These are phyloP conservation scores for Fusarium torreyae DNA, from an alignment of 2,329 filamentous ascomycete genomes.

Conservation along the genomic window DNA sequence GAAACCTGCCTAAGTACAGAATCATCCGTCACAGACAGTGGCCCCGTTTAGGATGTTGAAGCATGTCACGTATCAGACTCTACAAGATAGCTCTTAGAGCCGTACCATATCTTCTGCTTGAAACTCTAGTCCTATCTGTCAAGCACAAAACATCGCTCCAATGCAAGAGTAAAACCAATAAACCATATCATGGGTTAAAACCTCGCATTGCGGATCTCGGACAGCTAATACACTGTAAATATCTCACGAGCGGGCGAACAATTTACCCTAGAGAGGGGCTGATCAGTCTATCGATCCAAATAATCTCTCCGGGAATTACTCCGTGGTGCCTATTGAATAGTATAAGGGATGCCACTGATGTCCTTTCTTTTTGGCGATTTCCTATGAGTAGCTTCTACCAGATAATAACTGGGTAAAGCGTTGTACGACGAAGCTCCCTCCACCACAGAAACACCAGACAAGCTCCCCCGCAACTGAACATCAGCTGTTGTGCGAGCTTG, in stretches of 20 bases:
- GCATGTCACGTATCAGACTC: too few species aligned
- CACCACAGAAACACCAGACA: constrained; percentile 8
- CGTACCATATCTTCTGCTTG: too few species aligned
- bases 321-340: constrained; percentile 44
- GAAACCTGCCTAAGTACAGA: too few species aligned
- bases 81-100: too few species aligned
- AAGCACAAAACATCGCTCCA: too few species aligned
- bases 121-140: too few species aligned
- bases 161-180: neutral
- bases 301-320: constrained; percentile 51
- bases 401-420: constrained; percentile 4
- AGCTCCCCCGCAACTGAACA: constrained; percentile 24
- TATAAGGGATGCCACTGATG: constrained; percentile 24
- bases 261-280: constrained; percentile 42
- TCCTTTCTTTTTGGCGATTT: constrained; percentile 5
- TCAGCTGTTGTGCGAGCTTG: constrained; percentile 11
- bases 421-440: constrained; percentile 29
- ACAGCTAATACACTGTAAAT: neutral
- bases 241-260: constrained; percentile 22
- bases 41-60: too few species aligned
- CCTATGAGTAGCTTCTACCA: constrained; percentile 10
- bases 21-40: too few species aligned
- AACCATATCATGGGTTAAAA: constrained; percentile 3
- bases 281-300: constrained; percentile 33
- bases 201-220: constrained; percentile 12